Evolutionary conservation across 2,329 filamentous ascomycete genomes (phyloP).

Genomic region (Diaporthe longicolla): DNA sequence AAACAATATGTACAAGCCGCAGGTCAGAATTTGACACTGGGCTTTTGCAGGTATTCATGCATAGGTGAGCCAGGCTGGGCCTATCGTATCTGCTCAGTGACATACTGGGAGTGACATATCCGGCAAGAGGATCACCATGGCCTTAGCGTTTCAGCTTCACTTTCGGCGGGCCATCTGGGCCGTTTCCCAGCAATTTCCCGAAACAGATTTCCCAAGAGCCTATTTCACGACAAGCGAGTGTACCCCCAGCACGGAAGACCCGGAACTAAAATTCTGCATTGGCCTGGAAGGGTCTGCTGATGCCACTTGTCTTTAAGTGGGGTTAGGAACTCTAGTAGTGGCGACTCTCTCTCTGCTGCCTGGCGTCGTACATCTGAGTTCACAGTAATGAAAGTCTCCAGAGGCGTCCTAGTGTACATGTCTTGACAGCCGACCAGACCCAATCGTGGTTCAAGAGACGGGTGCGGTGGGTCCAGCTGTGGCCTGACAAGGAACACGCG

Average conservation of each 20-base stretch:
- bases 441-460: not conserved
- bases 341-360: slow-evolving; percentile 1
- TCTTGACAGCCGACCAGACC: not conserved
- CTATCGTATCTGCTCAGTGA: slow-evolving; percentile 11
- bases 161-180: not conserved
- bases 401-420: not conserved
- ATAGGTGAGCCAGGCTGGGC: not conserved
- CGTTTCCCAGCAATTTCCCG: not conserved
- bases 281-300: slow-evolving; percentile 5
- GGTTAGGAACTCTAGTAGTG: not conserved
- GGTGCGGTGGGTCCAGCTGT: slow-evolving; percentile 18
- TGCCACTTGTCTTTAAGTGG: not conserved
- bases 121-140: not conserved
- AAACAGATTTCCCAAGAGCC: not conserved
- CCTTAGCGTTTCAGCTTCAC: not conserved
- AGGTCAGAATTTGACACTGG: not conserved
- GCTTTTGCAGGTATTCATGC: not conserved
- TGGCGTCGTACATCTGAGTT: not conserved
- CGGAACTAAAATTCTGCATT: not conserved
- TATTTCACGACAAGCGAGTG: not conserved
- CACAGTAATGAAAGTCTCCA: not conserved
- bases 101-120: not conserved
- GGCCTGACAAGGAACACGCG: slow-evolving; percentile 14
- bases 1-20: slow-evolving; percentile 10
- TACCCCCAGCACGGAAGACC: not conserved